Evolutionary conservation across 345 rosid genomes (phyloP), one percentile per base, ranked within the genome.

Genomic region (Bretschneidera sinensis): DNA sequence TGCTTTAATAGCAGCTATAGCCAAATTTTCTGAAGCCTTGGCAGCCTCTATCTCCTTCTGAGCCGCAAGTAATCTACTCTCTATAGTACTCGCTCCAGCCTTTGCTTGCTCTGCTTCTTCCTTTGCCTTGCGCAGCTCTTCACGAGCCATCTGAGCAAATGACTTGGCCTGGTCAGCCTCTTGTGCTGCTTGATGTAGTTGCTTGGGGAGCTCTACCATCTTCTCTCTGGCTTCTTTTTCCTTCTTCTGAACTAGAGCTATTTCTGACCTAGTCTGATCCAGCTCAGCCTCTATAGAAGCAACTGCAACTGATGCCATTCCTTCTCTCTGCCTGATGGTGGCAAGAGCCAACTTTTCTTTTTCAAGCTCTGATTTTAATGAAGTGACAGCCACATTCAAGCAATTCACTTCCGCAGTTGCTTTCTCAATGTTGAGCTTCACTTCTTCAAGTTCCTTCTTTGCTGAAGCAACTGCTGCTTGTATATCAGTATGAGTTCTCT

Each of bases 11-110:
- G 98, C 90, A 48, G 91, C 88, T 61, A 84, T 68, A 50, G 98
- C 98, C 62, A 92, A 59, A 48, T 79, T 84, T 70, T 89, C 97
- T 1, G 98, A 87, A 71, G 97, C 94, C 72, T 67, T 85, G 48
- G 94, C 83, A 57, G 96, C 92, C 69, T 84, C 94, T 24, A 81
- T 92, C 74, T 89, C 97, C 76, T 89, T 92, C 54, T 70, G 83
- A 62, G 89, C 85, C 8, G 94, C 94, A 33, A 75, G 63, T 57
- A 92, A 74, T 66, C 86, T 84, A 68, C 88, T 84, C 71, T 85
- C 81, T 73, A 81, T 68, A n/a, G 88, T 78, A 64, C 78, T 78
- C 53, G 81, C 91, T 60, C 82, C 87, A 56, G 91, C 94, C 75
- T 81, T 89, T 57, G 94, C 97, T 62, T 83, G 84, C 71, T 87